phyloP scores from a whole-genome alignment of 225 moss, liverwort and hornwort species.

The Neckera pumila region DNA sequence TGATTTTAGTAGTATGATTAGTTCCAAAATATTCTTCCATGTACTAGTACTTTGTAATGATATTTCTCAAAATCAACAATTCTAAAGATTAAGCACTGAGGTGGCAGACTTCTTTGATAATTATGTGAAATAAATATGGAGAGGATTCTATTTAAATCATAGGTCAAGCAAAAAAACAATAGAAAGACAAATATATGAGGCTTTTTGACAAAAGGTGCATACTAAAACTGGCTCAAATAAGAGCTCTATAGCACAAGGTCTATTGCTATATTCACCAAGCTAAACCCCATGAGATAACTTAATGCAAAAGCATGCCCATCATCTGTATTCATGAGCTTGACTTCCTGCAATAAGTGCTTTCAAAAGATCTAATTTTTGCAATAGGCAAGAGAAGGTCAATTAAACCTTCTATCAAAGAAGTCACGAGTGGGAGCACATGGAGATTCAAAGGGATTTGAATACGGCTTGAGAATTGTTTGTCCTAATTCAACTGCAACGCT shows the following conservation, averaged over 20 bases:
- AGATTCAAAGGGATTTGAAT: background rate
- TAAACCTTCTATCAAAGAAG: background rate
- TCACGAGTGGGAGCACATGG: background rate
- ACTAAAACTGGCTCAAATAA: no score
- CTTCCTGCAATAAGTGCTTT: background rate
- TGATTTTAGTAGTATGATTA: no score
- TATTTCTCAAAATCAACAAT: no score
- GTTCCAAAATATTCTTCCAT: no score
- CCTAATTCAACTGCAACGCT: background rate
- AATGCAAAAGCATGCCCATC: background rate
- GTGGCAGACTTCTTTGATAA: no score
- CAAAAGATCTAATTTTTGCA: background rate
- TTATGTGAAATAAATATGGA: background rate
- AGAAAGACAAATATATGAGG: no score
- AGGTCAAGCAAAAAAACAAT: background rate
- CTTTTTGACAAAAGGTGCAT: no score
- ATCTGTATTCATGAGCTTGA: background rate
- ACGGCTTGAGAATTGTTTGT: background rate
- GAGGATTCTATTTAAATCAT: background rate
- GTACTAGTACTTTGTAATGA: no score
- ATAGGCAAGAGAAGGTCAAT: background rate
- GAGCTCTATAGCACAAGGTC: no score
- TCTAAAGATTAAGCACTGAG: no score
- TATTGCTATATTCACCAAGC: background rate
- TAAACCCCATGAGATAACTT: background rate